A percentile compares a stretch with the other conserved stretches of the same genome.
phyloP scores from a whole-genome alignment of 108 stramenopile species.

The Skeletonema menzelii region DNA sequence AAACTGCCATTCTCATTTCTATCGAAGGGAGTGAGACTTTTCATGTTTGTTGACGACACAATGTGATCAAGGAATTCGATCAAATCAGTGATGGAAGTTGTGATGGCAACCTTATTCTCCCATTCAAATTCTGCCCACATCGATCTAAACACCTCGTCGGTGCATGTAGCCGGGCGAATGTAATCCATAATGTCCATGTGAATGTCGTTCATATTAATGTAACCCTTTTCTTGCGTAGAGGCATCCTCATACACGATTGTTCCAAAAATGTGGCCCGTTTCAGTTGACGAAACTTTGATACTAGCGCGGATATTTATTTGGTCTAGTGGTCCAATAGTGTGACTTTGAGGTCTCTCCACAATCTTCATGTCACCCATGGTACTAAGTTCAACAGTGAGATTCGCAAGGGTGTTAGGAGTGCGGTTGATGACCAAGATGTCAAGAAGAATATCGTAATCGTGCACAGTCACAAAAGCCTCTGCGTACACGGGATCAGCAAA shows the following conservation, averaged over 20 bases:
- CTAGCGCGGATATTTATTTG: constrained; percentile 92
- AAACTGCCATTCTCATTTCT: constrained; percentile 80
- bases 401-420: constrained; percentile 94
- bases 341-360: constrained; percentile 95
- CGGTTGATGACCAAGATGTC: constrained; percentile 98
- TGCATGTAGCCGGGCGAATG: constrained; percentile 96
- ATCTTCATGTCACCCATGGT: constrained; percentile 99
- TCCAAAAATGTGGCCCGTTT: constrained; percentile 99
- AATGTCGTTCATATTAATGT: constrained; percentile 98
- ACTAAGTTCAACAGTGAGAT: constrained; percentile 95
- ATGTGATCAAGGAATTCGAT: constrained; percentile 94
- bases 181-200: constrained; percentile 99
- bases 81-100: constrained; percentile 89
- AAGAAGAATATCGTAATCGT: constrained; percentile 98
- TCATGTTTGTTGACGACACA: constrained; percentile 96
- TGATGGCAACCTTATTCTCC: constrained; percentile 99
- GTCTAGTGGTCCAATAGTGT: constrained; percentile 96
- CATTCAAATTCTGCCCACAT: constrained; percentile 99
- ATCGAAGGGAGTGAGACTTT: constrained; percentile 91
- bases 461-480: constrained; percentile 97
- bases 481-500: constrained; percentile 99
- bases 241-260: constrained; percentile 98
- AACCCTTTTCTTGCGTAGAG: constrained; percentile 89
- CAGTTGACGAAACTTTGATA: constrained; percentile 99
- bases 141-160: constrained; percentile 94